Percentiles rank a stretch among this genome's conserved stretches.
Evolutionary conservation across 495 filamentous ascomycete genomes (phyloP).

Genomic region (Lasiosphaeriaceae sp.): DNA sequence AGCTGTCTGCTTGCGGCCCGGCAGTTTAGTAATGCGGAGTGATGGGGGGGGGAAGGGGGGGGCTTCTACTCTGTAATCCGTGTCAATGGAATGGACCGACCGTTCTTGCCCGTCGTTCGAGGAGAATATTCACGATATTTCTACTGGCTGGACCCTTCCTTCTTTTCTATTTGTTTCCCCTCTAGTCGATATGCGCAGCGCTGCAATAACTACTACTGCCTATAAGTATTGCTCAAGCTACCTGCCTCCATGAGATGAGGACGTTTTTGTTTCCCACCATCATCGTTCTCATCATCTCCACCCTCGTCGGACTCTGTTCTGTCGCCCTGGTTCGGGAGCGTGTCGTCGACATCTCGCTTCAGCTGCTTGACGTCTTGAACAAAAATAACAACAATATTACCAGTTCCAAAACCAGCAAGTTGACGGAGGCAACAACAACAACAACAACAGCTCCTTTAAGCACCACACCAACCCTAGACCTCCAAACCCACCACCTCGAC

Average conservation of each 20-base stretch:
- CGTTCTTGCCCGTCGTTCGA: not conserved
- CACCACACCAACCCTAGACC: not conserved
- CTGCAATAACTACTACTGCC: not conserved
- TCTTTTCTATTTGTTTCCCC: not conserved
- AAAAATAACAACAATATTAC: conserved; percentile 6
- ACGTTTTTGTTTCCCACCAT: not conserved
- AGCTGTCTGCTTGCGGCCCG: not conserved
- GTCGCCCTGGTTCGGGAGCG: conserved; percentile 29
- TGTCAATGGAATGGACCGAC: not conserved
- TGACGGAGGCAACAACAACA: conserved; percentile 4
- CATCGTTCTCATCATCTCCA: not conserved
- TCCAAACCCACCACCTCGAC: conserved; percentile 9
- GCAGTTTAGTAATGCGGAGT: conserved; percentile 4
- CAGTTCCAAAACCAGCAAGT: too few relatives aligned
- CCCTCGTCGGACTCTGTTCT: conserved; percentile 36
- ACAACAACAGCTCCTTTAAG: conserved; percentile 1
- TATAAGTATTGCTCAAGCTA: not conserved
- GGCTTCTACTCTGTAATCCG: not conserved
- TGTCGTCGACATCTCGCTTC: conserved; percentile 17
- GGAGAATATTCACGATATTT: conserved; percentile 2
- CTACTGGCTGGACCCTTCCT: not conserved
- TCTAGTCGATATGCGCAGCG: not conserved
- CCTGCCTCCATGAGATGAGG: not conserved
- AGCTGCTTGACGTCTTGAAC: conserved; percentile 19
- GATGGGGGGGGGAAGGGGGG: too few relatives aligned